Evolutionary conservation across 345 rosid species (phyloP).

Genomic region (Anacardium occidentale): DNA sequence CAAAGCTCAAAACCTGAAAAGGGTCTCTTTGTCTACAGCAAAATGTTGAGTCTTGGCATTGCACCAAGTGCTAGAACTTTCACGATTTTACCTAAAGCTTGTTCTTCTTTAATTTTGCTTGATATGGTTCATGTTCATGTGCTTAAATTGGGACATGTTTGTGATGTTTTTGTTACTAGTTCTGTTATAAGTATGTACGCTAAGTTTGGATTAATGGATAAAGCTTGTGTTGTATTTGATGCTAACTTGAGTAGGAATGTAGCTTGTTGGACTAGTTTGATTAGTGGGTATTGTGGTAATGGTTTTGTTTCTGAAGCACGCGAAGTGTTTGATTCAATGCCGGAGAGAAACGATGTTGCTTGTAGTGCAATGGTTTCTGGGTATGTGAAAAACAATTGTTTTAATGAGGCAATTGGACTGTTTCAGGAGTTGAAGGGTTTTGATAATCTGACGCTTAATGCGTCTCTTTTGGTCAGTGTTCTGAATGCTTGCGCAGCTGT

Average conservation of each 20-base stretch:
- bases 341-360: constrained; percentile 29
- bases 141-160: constrained; percentile 27
- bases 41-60: constrained; percentile 24
- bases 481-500: constrained; percentile 33
- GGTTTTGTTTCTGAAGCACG: constrained; percentile 30
- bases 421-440: constrained; percentile 27
- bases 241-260: constrained; percentile 18
- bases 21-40: constrained; percentile 24
- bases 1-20: constrained; percentile 15
- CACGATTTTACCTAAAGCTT: constrained; percentile 24
- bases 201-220: constrained; percentile 19
- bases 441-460: constrained; percentile 7
- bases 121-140: constrained; percentile 24
- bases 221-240: constrained; percentile 27
- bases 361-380: constrained; percentile 39
- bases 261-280: constrained; percentile 34
- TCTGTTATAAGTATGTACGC: constrained; percentile 25
- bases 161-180: constrained; percentile 27
- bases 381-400: constrained; percentile 26
- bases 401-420: constrained; percentile 30
- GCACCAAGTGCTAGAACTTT: constrained; percentile 29
- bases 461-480: constrained; percentile 34
- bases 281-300: constrained; percentile 21
- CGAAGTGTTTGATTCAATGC: constrained; percentile 30
- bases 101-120: constrained; percentile 22